phyloP scores from a whole-genome alignment of 345 rosid genomes.

The Arabidopsis suecica region DNA sequence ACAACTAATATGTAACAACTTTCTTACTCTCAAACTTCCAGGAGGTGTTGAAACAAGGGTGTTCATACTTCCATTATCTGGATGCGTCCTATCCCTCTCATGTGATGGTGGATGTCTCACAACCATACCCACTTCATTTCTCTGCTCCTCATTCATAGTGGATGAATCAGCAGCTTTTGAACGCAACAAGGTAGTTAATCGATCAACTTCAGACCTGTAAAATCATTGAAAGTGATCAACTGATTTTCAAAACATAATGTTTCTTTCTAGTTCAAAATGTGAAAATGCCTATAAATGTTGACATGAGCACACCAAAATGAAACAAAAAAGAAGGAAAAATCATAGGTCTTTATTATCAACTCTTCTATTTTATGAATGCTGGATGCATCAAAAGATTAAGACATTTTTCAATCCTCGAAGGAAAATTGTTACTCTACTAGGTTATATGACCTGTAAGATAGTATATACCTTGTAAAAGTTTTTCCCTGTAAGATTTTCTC shows the following conservation, averaged over 20 bases:
- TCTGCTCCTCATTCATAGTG: constrained; percentile 52
- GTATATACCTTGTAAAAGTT: constrained; percentile 70
- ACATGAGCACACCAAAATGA: constrained; percentile 11
- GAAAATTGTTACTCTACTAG: not conserved
- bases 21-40: constrained; percentile 57
- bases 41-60: constrained; percentile 52
- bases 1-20: not conserved
- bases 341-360: not conserved
- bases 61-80: constrained; percentile 51
- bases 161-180: constrained; percentile 60
- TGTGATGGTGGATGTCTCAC: constrained; percentile 40
- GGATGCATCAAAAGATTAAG: constrained; percentile 1
- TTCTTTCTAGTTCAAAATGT: not conserved
- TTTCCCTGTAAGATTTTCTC: constrained; percentile 60
- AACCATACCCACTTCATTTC: constrained; percentile 48
- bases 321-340: not conserved
- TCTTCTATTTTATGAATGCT: not conserved
- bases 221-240: constrained; percentile 20
- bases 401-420: not conserved
- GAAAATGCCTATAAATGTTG: not conserved
- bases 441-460: constrained; percentile 7
- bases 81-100: constrained; percentile 47
- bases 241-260: not conserved
- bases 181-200: constrained; percentile 67
- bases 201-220: constrained; percentile 87